A percentile compares a stretch with the other conserved stretches of the same genome.
These are phyloP conservation scores for Glycine latifolia DNA, from an alignment of 306 rosid genomes.

Conservation along the genomic window DNA sequence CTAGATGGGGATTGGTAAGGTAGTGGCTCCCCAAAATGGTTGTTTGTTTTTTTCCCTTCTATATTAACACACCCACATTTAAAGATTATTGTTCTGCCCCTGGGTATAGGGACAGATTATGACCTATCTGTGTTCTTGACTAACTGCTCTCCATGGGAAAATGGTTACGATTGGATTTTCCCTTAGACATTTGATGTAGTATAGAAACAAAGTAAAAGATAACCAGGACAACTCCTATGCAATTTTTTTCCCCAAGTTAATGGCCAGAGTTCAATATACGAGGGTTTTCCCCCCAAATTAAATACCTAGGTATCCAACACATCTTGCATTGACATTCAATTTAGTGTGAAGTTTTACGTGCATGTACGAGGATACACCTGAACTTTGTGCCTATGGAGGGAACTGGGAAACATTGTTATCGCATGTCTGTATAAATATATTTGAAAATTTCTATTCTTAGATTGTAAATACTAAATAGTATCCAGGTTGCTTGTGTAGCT, in stretches of 20 bases:
- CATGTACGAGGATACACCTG: neutral
- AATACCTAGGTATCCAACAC: too few relatives aligned
- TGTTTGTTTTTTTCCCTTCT: neutral
- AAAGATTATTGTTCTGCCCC: neutral
- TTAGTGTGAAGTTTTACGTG: constrained; percentile 21
- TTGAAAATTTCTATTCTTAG: neutral
- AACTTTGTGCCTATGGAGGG: neutral
- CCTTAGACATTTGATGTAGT: neutral
- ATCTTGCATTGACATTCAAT: neutral
- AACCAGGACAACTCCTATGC: too few relatives aligned
- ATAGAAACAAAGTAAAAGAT: too few relatives aligned
- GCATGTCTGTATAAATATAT: neutral
- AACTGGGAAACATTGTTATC: neutral
- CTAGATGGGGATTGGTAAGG: neutral
- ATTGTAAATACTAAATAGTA: too few relatives aligned
- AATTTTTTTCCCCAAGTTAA: neutral
- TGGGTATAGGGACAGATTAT: neutral
- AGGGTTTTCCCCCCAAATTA: too few relatives aligned
- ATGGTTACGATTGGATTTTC: neutral
- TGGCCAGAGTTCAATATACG: neutral
- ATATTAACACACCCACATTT: neutral
- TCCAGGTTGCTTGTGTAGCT: too few relatives aligned
- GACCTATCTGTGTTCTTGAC: neutral
- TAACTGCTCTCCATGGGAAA: neutral
- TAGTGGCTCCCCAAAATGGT: neutral